Conservation (phyloP, 345 rosid species). For the Anacardium occidentale region DNA sequence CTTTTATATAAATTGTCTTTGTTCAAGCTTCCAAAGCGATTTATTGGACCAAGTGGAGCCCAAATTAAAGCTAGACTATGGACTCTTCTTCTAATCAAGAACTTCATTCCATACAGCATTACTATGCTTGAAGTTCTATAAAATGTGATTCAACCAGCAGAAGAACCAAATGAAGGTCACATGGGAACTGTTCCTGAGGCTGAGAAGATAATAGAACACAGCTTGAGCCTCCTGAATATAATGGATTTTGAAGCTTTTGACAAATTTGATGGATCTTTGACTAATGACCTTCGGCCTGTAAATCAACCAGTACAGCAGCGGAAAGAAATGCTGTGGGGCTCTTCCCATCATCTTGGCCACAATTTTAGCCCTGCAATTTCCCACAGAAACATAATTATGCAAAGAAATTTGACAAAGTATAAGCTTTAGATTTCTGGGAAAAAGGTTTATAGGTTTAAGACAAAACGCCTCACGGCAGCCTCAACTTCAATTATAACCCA, state of each 20-base stretch:
- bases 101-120: no score
- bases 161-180: no score
- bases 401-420: neutral
- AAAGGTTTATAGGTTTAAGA: neutral
- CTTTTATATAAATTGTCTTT: no score
- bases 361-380: constrained; percentile 12
- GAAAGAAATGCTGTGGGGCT: neutral
- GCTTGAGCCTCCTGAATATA: neutral
- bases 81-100: no score
- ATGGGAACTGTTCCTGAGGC: neutral
- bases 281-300: neutral
- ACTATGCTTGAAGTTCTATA: no score
- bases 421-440: neutral
- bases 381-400: neutral
- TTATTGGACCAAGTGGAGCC: no score
- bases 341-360: constrained; percentile 1
- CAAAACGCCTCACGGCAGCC: neutral
- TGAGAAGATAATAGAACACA: neutral
- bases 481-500: neutral
- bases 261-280: no score
- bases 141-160: no score
- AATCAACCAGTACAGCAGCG: constrained; percentile 8
- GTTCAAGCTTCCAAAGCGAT: no score
- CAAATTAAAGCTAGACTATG: no score
- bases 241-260: neutral